These are phyloP conservation scores for Ceratobasidium papillatum DNA, from an alignment of 1,284 basidiomycete genomes.

Conservation along the genomic window DNA sequence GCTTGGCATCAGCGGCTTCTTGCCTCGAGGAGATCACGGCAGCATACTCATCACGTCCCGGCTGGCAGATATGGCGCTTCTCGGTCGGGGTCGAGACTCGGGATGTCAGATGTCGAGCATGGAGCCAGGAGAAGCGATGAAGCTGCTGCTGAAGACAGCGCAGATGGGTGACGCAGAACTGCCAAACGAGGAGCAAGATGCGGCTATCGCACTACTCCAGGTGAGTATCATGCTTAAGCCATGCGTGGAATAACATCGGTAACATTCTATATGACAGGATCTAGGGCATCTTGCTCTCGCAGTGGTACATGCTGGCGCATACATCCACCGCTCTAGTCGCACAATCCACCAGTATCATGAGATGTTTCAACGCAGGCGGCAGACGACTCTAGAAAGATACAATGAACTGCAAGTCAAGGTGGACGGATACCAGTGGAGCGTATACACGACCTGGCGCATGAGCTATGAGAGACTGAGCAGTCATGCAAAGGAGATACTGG, in stretches of 20 bases:
- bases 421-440: conserved; percentile 8
- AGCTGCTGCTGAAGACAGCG: conserved; percentile 5
- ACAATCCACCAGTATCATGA: too few relatives aligned
- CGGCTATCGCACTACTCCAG: background rate
- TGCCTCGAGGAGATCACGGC: background rate
- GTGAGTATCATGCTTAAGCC: background rate
- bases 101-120: conserved; percentile 15
- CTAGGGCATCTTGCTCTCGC: too few relatives aligned
- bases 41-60: conserved; percentile 11
- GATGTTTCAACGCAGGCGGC: background rate
- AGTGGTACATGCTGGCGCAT: too few relatives aligned
- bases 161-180: background rate
- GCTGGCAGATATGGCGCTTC: background rate
- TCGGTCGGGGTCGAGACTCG: background rate
- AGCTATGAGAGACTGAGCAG: background rate
- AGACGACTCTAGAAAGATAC: conserved; percentile 2
- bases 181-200: background rate
- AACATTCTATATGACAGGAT: too few relatives aligned
- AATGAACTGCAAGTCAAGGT: background rate
- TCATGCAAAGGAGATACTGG: background rate
- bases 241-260: too few relatives aligned
- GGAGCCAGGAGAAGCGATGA: conserved; percentile 16
- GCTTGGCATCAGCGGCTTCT: background rate
- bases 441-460: conserved; percentile 16
- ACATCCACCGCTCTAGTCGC: too few relatives aligned